phyloP scores from a whole-genome alignment of 768 basidiomycete species.

The Udeniomyces megalosporus region DNA sequence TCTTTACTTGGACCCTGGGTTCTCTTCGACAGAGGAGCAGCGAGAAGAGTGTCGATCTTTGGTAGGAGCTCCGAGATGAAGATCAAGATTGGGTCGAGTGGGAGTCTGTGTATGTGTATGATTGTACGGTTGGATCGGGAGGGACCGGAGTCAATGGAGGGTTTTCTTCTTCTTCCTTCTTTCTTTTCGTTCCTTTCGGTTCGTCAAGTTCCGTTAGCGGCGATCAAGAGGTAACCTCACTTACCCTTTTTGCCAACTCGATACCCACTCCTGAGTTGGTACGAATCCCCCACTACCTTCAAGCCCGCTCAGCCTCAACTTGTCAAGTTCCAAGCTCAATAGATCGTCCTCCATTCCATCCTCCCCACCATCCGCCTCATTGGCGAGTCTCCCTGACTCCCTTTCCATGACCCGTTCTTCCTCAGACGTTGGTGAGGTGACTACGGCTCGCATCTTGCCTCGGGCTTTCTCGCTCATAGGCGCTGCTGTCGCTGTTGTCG shows the following conservation, averaged over 20 bases:
- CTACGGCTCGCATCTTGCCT: constrained; percentile 76
- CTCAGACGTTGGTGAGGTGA: too few relatives aligned
- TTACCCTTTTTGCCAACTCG: constrained; percentile 86
- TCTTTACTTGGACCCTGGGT: constrained; percentile 40
- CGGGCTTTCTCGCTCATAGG: constrained; percentile 64
- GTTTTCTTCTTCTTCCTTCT: not conserved
- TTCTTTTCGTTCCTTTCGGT: not conserved
- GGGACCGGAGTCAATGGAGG: constrained; percentile 9
- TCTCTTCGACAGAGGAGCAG: constrained; percentile 33
- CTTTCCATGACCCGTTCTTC: too few relatives aligned
- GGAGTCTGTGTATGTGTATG: constrained; percentile 40
- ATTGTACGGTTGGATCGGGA: constrained; percentile 7
- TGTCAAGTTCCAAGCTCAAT: constrained; percentile 39
- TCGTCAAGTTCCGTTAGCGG: too few relatives aligned
- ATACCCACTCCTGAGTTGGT: constrained; percentile 96
- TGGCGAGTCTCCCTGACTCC: too few relatives aligned
- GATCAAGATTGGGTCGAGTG: constrained; percentile 72
- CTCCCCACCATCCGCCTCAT: not conserved
- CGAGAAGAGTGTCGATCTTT: constrained; percentile 64
- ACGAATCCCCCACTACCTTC: constrained; percentile 64
- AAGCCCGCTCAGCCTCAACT: constrained; percentile 25
- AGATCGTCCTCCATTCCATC: not conserved
- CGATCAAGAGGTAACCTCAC: constrained; percentile 17
- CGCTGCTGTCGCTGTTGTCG: not conserved
- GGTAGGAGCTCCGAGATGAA: constrained; percentile 77